Conservation (phyloP, 495 filamentous ascomycete species). For the Aspergillus haitiensis region DNA sequence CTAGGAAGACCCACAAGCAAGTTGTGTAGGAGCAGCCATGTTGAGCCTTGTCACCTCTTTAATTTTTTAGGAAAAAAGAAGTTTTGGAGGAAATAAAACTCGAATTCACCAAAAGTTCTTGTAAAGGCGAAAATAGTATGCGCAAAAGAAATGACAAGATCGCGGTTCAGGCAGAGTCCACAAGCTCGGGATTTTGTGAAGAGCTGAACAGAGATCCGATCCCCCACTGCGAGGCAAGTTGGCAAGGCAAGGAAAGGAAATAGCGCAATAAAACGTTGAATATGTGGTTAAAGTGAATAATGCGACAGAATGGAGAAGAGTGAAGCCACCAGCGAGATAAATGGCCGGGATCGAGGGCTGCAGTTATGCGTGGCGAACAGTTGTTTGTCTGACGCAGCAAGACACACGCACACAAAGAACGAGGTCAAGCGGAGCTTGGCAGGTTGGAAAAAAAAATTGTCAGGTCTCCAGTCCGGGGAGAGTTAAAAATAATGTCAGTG, state of each 20-base stretch:
- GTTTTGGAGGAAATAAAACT: background rate
- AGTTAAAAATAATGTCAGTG: constrained; percentile 23
- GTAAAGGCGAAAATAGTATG: constrained; percentile 11
- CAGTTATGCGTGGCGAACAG: constrained; percentile 23
- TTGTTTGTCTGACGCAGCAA: constrained; percentile 21
- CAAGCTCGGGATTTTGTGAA: constrained; percentile 11
- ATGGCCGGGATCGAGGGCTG: constrained; percentile 16
- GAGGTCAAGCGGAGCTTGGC: constrained; percentile 16
- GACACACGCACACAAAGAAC: constrained; percentile 27
- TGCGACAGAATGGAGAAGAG: constrained; percentile 2
- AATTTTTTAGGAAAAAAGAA: background rate
- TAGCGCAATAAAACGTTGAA: background rate
- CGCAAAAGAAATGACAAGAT: background rate
- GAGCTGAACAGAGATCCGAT: constrained; percentile 11
- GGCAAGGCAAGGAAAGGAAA: constrained; percentile 7
- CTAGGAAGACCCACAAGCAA: constrained; percentile 65
- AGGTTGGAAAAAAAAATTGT: constrained; percentile 20
- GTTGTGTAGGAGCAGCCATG: constrained; percentile 87
- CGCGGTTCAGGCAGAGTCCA: constrained; percentile 10
- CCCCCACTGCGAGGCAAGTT: constrained; percentile 13
- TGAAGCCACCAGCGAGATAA: constrained; percentile 14
- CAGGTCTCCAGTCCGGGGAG: constrained; percentile 27
- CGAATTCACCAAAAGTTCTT: constrained; percentile 11
- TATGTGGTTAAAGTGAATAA: constrained; percentile 5
- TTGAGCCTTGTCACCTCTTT: constrained; percentile 25